Percentiles rank a stretch among this genome's conserved stretches.
phyloP scores from a whole-genome alignment of 2,329 filamentous ascomycete species.

The Stachybotrys chartarum region DNA sequence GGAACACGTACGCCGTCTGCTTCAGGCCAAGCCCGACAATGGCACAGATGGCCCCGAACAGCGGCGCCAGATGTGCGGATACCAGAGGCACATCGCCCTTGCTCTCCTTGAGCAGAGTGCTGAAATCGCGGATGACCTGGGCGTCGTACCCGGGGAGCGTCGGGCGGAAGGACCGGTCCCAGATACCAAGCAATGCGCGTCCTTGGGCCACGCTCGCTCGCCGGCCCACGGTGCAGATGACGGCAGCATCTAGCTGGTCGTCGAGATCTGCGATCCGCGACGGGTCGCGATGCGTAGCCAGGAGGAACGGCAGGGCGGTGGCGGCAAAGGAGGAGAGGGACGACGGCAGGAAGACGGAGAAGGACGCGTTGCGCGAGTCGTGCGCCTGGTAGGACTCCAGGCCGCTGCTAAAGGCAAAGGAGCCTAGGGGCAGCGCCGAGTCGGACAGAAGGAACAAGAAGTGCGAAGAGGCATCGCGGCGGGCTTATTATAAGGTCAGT shows the following conservation, averaged over 20 bases:
- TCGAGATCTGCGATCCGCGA: slow-evolving; percentile 50
- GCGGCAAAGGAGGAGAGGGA: slow-evolving; percentile 66
- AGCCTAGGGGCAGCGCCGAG: slow-evolving; percentile 73
- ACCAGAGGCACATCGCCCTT: slow-evolving; percentile 30
- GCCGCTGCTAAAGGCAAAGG: slow-evolving; percentile 81
- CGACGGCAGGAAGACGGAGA: slow-evolving; percentile 60
- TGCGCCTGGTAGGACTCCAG: slow-evolving; percentile 79
- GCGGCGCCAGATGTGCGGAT: slow-evolving; percentile 61
- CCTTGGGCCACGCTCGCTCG: slow-evolving; percentile 72
- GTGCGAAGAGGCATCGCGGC: slow-evolving; percentile 35
- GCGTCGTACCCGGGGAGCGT: slow-evolving; percentile 22
- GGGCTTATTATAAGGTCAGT: slow-evolving; percentile 8
- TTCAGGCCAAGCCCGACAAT: slow-evolving; percentile 53
- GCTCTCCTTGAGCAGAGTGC: slow-evolving; percentile 23
- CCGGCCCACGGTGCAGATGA: slow-evolving; percentile 71
- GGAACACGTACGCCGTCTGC: slow-evolving; percentile 66
- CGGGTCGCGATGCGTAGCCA: slow-evolving; percentile 57
- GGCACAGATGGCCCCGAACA: slow-evolving; percentile 60
- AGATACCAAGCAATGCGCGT: slow-evolving; percentile 65
- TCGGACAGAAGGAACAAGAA: slow-evolving; percentile 72
- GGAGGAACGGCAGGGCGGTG: slow-evolving; percentile 67
- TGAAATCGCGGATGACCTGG: slow-evolving; percentile 26
- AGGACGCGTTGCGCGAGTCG: slow-evolving; percentile 35
- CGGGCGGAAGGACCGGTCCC: slow-evolving; percentile 61
- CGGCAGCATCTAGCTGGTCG: slow-evolving; percentile 68